Conservation (phyloP, 169 alveolate genomes). For the Plasmodium knowlesi region DNA sequence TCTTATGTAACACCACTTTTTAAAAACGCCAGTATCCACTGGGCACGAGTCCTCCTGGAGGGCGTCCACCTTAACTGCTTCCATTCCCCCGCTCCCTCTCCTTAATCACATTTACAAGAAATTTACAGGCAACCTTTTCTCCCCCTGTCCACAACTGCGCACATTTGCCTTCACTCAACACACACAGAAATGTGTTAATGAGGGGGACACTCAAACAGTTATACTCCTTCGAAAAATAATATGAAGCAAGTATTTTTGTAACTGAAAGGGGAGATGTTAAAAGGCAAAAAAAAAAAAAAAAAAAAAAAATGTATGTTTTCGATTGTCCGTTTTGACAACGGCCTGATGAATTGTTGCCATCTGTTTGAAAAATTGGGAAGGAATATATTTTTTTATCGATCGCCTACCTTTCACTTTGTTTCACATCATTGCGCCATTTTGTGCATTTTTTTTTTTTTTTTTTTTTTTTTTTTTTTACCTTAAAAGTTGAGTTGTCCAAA, state of each 20-base stretch:
- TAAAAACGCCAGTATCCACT: constrained; percentile 1
- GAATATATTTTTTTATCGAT: not conserved
- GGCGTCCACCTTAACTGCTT: not conserved
- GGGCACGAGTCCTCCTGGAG: not conserved
- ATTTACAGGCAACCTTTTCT: not conserved
- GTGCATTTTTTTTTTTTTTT: not conserved
- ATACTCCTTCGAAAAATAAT: not conserved
- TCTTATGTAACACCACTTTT: constrained; percentile 35
- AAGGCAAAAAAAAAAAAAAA: not conserved
- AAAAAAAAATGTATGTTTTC: not conserved
- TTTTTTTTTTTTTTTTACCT: not conserved
- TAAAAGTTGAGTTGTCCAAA: constrained; percentile 3
- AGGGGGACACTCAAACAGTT: not conserved
- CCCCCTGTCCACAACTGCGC: not conserved
- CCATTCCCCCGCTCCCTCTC: not conserved
- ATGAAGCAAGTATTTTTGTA: not conserved
- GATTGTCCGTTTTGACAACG: not conserved
- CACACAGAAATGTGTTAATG: not conserved
- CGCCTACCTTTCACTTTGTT: not conserved
- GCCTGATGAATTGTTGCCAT: not conserved
- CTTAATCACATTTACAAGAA: not conserved
- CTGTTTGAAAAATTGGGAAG: not conserved
- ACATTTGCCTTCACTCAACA: not conserved
- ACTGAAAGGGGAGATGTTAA: not conserved
- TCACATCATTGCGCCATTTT: not conserved